phyloP scores from a whole-genome alignment of 148 eudicot genomes.

The Spergularia bocconei region DNA sequence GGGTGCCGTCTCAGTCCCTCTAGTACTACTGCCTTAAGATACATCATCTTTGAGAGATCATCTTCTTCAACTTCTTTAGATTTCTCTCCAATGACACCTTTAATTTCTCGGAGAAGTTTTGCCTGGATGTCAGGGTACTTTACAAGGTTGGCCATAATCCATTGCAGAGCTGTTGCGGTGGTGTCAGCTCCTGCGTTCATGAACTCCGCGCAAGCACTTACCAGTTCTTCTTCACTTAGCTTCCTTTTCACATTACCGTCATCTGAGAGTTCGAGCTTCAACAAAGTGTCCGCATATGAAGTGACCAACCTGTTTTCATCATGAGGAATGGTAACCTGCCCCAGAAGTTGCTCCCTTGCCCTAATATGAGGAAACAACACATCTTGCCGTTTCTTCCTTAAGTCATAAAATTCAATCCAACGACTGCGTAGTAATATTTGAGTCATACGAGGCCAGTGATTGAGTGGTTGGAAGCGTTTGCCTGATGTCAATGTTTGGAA shows the following conservation, averaged over 20 bases:
- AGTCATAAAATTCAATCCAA: slow-evolving; percentile 42
- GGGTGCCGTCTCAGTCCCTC: slow-evolving; percentile 66
- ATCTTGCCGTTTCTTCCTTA: slow-evolving; percentile 32
- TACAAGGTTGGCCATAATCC: slow-evolving; percentile 67
- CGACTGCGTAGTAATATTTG: slow-evolving; percentile 35
- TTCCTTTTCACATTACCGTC: slow-evolving; percentile 35
- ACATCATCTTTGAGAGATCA: slow-evolving; percentile 42
- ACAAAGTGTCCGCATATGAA: slow-evolving; percentile 57
- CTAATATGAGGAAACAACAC: slow-evolving; percentile 45
- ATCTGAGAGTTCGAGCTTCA: slow-evolving; percentile 42
- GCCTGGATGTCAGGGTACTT: slow-evolving; percentile 43
- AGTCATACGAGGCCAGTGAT: slow-evolving; percentile 44
- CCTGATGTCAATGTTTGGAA: slow-evolving; percentile 24
- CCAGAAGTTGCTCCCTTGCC: slow-evolving; percentile 24
- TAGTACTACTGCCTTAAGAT: slow-evolving; percentile 56
- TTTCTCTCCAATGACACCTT: slow-evolving; percentile 27
- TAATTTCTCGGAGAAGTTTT: slow-evolving; percentile 49
- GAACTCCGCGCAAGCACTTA: slow-evolving; percentile 40
- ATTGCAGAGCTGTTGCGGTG: slow-evolving; percentile 56
- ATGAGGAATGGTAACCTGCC: neutral
- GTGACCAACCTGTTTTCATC: slow-evolving; percentile 3
- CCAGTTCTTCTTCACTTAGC: slow-evolving; percentile 34
- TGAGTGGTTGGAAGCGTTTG: slow-evolving; percentile 34
- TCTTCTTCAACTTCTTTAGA: slow-evolving; percentile 35
- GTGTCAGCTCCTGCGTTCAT: slow-evolving; percentile 65